These are phyloP conservation scores for Phtheirospermum japonicum DNA, from an alignment of 257 asterid genomes.

Conservation along the genomic window DNA sequence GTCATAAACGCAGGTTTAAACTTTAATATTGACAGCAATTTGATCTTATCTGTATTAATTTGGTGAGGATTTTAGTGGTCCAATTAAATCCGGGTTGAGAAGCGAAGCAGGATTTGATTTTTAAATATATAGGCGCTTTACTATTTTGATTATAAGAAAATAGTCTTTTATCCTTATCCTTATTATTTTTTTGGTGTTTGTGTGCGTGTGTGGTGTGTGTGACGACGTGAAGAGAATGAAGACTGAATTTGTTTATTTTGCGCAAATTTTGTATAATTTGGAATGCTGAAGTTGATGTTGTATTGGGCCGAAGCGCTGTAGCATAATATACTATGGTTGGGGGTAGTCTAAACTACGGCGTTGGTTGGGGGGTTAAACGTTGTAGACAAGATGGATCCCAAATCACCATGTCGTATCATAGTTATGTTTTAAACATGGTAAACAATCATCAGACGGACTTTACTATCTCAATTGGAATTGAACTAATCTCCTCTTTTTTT, in stretches of 20 bases:
- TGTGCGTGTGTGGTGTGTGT: no score
- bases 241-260: not conserved
- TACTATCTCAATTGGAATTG: slow-evolving; percentile 15
- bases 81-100: slow-evolving; percentile 12
- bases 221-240: no score
- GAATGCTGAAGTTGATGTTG: slow-evolving; percentile 25
- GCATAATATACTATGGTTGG: slow-evolving; percentile 2
- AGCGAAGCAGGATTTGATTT: slow-evolving; percentile 11
- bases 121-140: slow-evolving; percentile 14
- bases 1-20: slow-evolving; percentile 7
- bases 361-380: not conserved
- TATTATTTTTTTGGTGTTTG: no score
- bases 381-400: not conserved
- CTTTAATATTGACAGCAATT: slow-evolving; percentile 1
- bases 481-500: not conserved
- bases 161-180: not conserved
- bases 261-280: not conserved
- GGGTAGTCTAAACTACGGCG: not conserved
- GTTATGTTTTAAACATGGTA: not conserved
- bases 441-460: slow-evolving; percentile 6
- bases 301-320: slow-evolving; percentile 1
- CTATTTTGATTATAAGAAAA: not conserved
- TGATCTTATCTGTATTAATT: not conserved
- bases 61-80: slow-evolving; percentile 13
- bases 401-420: not conserved